Evolutionary conservation across 1,284 basidiomycete species (phyloP).

Genomic region (Melampsora americana): DNA sequence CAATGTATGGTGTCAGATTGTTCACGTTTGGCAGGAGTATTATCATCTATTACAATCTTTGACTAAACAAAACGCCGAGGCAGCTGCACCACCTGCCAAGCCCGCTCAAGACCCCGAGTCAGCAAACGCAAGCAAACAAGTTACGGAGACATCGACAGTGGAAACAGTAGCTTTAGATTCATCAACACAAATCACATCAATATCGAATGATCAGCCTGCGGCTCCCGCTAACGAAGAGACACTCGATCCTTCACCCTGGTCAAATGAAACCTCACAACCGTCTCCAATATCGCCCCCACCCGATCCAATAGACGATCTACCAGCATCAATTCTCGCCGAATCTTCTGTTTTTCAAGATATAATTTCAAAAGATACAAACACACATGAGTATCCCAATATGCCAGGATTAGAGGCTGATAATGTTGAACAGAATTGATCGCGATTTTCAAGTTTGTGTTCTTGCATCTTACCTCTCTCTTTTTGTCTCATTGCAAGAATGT

Average conservation of each 20-base stretch:
- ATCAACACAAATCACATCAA: neutral
- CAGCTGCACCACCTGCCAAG: neutral
- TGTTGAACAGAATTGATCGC: too few species aligned
- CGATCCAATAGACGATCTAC: conserved; percentile 2
- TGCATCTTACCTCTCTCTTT: too few species aligned
- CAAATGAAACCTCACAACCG: neutral
- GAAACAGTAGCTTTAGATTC: neutral
- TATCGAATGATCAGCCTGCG: neutral
- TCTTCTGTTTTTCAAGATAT: conserved; percentile 8
- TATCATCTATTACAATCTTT: conserved; percentile 38
- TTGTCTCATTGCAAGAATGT: too few species aligned
- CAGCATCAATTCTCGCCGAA: neutral
- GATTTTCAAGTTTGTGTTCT: too few species aligned
- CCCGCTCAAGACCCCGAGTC: neutral
- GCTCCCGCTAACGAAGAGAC: neutral
- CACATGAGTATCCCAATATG: neutral
- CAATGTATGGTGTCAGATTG: conserved; percentile 12
- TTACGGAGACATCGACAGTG: neutral
- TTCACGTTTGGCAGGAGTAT: conserved; percentile 43
- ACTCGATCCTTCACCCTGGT: neutral
- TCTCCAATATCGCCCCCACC: neutral
- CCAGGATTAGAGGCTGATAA: neutral
- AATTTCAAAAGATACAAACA: neutral
- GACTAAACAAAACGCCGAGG: conserved; percentile 32
- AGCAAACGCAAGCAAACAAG: neutral